phyloP scores from a whole-genome alignment of 495 filamentous ascomycete genomes.

The Talaromyces stipitatus region DNA sequence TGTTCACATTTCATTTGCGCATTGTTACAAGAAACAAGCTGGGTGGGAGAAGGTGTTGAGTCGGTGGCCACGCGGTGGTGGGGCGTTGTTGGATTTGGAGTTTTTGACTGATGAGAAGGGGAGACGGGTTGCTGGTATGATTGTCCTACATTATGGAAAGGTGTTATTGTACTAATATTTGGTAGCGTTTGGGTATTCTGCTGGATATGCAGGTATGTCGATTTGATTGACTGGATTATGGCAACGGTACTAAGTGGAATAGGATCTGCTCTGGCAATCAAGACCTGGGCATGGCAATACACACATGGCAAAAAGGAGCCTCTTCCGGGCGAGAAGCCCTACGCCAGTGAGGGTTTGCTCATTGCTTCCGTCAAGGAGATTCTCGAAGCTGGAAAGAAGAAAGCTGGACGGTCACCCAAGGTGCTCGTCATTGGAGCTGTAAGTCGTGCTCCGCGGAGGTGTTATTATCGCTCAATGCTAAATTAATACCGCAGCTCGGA shows the following conservation, averaged over 20 bases:
- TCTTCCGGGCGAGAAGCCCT: conserved; percentile 62
- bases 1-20: conserved; percentile 76
- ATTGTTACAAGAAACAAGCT: conserved; percentile 80
- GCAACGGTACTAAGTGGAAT: neutral
- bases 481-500: conserved; percentile 43
- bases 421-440: conserved; percentile 55
- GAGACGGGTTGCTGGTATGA: conserved; percentile 62
- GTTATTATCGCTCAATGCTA: neutral
- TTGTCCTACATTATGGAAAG: neutral
- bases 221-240: neutral
- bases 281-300: conserved; percentile 87
- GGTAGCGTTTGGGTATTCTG: conserved; percentile 67
- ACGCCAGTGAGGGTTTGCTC: conserved; percentile 68
- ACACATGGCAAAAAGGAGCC: conserved; percentile 53
- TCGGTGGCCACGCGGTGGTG: conserved; percentile 74
- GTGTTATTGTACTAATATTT: too few species aligned
- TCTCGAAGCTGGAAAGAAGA: conserved; percentile 50
- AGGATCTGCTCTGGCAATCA: conserved; percentile 65
- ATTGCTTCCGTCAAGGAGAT: conserved; percentile 65
- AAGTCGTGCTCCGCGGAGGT: conserved; percentile 11
- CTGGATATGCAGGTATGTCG: conserved; percentile 61
- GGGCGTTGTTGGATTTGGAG: conserved; percentile 82
- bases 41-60: conserved; percentile 78
- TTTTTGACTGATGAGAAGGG: conserved; percentile 75
- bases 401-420: conserved; percentile 40